These are phyloP conservation scores for Petunia secreta DNA, from an alignment of 257 asterid genomes.

Conservation along the genomic window DNA sequence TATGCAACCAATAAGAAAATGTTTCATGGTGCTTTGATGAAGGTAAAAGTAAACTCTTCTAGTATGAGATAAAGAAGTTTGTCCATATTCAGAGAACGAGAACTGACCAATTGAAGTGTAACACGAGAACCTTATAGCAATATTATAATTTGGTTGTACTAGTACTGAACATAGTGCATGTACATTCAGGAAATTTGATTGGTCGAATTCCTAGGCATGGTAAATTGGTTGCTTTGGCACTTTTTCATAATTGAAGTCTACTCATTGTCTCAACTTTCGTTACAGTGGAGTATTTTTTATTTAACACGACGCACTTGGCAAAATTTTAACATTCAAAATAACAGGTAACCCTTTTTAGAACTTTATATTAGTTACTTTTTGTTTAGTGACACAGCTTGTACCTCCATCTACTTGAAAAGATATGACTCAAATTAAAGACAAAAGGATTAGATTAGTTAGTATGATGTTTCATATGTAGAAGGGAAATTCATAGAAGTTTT, in stretches of 20 bases:
- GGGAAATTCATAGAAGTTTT: not conserved
- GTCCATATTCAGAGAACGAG: conserved; percentile 16
- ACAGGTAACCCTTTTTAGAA: not conserved
- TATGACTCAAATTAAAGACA: not conserved
- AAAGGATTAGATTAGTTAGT: not conserved
- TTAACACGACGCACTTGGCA: not conserved
- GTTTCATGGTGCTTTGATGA: not conserved
- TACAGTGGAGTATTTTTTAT: too few species aligned
- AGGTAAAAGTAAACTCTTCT: not conserved
- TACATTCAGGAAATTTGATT: not conserved
- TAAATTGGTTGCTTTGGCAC: not conserved
- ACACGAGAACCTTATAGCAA: not conserved
- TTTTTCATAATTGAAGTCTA: conserved; percentile 19
- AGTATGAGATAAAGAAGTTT: not conserved
- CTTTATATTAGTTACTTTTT: not conserved
- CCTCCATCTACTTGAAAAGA: not conserved
- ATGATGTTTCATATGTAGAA: not conserved
- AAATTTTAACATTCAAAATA: not conserved
- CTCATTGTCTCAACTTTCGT: not conserved
- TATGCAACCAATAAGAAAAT: not conserved
- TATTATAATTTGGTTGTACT: not conserved
- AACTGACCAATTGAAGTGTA: not conserved
- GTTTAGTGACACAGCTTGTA: not conserved
- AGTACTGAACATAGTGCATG: not conserved
- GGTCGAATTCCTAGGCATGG: not conserved